Evolutionary conservation across 2,329 filamentous ascomycete genomes (phyloP).

Genomic region (Neoascochyta sp.): DNA sequence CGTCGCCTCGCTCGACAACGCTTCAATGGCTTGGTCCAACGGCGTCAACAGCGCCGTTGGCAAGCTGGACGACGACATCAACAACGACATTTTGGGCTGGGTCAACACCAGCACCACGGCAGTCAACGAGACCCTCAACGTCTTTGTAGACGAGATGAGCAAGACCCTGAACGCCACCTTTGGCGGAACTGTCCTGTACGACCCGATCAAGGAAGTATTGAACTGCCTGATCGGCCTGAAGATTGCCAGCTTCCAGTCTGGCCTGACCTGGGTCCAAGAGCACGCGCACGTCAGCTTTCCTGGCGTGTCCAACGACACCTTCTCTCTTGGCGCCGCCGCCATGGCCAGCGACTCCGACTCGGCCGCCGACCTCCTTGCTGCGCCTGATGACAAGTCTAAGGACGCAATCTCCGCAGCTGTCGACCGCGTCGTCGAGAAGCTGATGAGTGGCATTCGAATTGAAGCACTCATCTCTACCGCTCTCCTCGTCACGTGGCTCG

Average conservation of each 20-base stretch:
- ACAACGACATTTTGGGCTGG: conserved; percentile 80
- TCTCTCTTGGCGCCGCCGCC: conserved; percentile 70
- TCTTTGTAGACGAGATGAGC: conserved; percentile 74
- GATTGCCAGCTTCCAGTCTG: conserved; percentile 77
- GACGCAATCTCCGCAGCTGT: conserved; percentile 81
- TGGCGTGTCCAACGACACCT: conserved; percentile 71
- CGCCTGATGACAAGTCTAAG: conserved; percentile 66
- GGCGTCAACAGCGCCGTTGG: conserved; percentile 71
- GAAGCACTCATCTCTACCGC: conserved; percentile 76
- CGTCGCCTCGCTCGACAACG: conserved; percentile 65
- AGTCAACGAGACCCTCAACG: conserved; percentile 80
- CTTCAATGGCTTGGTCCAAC: conserved; percentile 71
- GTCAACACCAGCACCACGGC: conserved; percentile 78
- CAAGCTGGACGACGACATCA: conserved; percentile 66
- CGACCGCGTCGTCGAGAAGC: conserved; percentile 61
- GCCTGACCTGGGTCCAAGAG: conserved; percentile 89
- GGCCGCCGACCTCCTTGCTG: conserved; percentile 71
- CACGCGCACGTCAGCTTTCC: conserved; percentile 82
- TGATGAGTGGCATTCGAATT: conserved; percentile 65
- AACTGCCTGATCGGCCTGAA: conserved; percentile 87
- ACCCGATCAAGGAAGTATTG: conserved; percentile 74
- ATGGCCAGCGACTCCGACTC: conserved; percentile 50
- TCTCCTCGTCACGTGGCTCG: conserved; percentile 71
- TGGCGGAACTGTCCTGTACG: conserved; percentile 73
- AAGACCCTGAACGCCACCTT: conserved; percentile 72